Evolutionary conservation across 2,329 filamentous ascomycete genomes (phyloP).

Genomic region (Paecilomyces dactylethromorphus): DNA sequence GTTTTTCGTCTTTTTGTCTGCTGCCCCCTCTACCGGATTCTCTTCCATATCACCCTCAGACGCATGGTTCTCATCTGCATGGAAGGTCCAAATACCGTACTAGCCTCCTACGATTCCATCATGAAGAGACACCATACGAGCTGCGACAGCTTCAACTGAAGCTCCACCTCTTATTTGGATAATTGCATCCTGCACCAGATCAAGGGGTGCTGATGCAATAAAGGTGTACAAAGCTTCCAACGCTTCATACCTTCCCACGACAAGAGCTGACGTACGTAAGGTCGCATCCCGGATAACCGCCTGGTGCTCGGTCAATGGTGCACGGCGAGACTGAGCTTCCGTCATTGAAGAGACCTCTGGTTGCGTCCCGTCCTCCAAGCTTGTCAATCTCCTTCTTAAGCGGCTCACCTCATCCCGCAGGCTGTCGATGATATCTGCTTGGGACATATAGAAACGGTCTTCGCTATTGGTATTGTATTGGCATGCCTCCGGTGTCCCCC

Average conservation of each 20-base stretch:
- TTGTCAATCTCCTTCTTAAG: constrained; percentile 13
- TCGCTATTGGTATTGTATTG: constrained; percentile 23
- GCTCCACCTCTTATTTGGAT: neutral
- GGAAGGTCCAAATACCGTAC: neutral
- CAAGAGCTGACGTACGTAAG: neutral
- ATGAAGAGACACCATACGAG: neutral
- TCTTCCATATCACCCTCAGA: no score
- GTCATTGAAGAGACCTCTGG: neutral
- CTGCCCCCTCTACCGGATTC: no score
- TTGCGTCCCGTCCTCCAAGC: constrained; percentile 9
- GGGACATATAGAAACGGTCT: constrained; percentile 22
- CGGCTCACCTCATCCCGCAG: constrained; percentile 15
- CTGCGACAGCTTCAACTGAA: neutral
- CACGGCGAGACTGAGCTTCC: neutral
- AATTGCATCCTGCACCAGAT: neutral
- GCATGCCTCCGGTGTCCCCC: constrained; percentile 22
- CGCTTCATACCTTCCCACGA: neutral
- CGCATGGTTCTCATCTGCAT: no score
- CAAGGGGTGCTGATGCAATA: neutral
- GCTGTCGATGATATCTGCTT: constrained; percentile 20
- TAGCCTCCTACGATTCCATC: neutral
- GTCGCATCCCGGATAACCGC: neutral
- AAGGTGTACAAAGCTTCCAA: neutral
- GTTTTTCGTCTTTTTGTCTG: no score
- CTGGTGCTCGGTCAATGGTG: neutral